A percentile compares a stretch with the other conserved stretches of the same genome.
These are phyloP conservation scores for Lipomyces yamadae DNA, from an alignment of 805 yeast genomes.

Conservation along the genomic window DNA sequence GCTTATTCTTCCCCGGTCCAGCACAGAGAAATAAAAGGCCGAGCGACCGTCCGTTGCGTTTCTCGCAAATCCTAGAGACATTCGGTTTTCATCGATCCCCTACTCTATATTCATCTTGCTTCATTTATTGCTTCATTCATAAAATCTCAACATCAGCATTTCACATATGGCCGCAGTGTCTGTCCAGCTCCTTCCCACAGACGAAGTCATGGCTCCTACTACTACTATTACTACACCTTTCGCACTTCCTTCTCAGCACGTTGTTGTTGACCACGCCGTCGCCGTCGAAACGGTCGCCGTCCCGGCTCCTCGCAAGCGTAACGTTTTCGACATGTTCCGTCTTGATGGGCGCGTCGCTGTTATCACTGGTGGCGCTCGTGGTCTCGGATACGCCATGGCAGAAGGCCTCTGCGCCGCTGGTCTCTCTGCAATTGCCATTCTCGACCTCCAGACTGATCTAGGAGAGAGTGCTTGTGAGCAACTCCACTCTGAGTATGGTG, in stretches of 20 bases:
- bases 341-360: slow-evolving; percentile 68
- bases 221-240: not conserved
- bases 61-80: too few relatives aligned
- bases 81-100: too few relatives aligned
- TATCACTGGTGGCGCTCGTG: slow-evolving; percentile 72
- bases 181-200: slow-evolving; percentile 1
- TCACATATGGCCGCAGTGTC: slow-evolving; percentile 7
- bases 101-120: too few relatives aligned
- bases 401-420: slow-evolving; percentile 62
- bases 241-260: not conserved
- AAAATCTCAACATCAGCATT: not conserved
- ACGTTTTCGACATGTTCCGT: slow-evolving; percentile 53
- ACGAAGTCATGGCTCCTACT: not conserved
- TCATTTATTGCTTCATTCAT: too few relatives aligned
- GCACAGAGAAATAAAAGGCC: slow-evolving; percentile 1
- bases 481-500: slow-evolving; percentile 57
- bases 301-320: slow-evolving; percentile 38
- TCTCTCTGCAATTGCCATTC: slow-evolving; percentile 58
- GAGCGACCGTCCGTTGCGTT: too few relatives aligned
- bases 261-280: slow-evolving; percentile 33
- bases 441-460: slow-evolving; percentile 64
- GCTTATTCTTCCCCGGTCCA: not conserved
- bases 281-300: slow-evolving; percentile 42
- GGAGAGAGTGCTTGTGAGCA: slow-evolving; percentile 65
- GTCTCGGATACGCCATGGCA: slow-evolving; percentile 64